These are phyloP conservation scores for Clavariopsis aquatica DNA, from an alignment of 495 filamentous ascomycete species.

Conservation along the genomic window DNA sequence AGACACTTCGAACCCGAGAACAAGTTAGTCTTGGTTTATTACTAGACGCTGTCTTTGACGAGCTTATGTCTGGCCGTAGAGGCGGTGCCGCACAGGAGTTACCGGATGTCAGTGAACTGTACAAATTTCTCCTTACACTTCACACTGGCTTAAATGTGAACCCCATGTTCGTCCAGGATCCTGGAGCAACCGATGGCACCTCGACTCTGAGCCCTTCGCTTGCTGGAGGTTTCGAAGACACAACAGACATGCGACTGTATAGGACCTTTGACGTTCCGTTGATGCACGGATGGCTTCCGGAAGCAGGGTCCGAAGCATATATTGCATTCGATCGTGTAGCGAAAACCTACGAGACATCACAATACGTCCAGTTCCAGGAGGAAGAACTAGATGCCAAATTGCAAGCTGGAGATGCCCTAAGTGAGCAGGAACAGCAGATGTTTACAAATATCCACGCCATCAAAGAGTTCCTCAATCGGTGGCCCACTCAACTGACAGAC, in stretches of 20 bases:
- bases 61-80: slow-evolving; percentile 72
- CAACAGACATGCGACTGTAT: slow-evolving; percentile 82
- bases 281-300: slow-evolving; percentile 91
- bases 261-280: slow-evolving; percentile 82
- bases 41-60: slow-evolving; percentile 85
- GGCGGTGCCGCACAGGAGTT: slow-evolving; percentile 56
- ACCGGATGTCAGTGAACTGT: slow-evolving; percentile 85
- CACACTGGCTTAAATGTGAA: slow-evolving; percentile 99
- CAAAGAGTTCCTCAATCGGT: slow-evolving; percentile 73
- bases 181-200: slow-evolving; percentile 29
- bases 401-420: slow-evolving; percentile 52
- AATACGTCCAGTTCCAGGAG: slow-evolving; percentile 81
- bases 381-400: slow-evolving; percentile 85
- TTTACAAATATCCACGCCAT: slow-evolving; percentile 81
- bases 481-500: slow-evolving; percentile 81
- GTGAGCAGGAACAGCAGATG: slow-evolving; percentile 60
- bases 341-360: slow-evolving; percentile 83
- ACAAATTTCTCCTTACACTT: slow-evolving; percentile 80
- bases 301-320: slow-evolving; percentile 61
- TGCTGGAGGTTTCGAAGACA: slow-evolving; percentile 74
- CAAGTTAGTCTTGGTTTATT: slow-evolving; percentile 84
- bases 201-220: slow-evolving; percentile 2
- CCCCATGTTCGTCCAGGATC: slow-evolving; percentile 69
- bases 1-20: slow-evolving; percentile 74
- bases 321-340: slow-evolving; percentile 70